Evolutionary conservation across 805 yeast species (phyloP), one percentile per base, ranked within the genome.

Genomic region (Zygoascus biomembranicola): DNA sequence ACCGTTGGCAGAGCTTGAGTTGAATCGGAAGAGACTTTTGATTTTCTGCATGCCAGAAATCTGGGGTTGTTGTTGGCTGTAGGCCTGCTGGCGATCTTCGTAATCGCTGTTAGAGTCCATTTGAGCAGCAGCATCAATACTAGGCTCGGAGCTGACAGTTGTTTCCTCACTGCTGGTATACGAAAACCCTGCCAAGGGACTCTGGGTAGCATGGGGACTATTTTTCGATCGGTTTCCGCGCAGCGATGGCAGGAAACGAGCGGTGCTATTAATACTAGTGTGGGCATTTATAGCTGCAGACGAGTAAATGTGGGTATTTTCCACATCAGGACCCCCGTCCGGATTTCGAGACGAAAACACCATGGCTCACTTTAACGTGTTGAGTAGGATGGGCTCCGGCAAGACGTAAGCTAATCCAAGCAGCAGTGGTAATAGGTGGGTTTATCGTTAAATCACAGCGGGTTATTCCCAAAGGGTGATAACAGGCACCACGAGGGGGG

Each of bases 21-120:
- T 61, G 58, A 67, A 66, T 53, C 62, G 60, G 55, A 67, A 67
- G 52, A 67, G 58, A 52, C 55, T 63, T 50, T 63, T 63, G 43
- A 67, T 59, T 48, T 63, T 59, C 57, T 59, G 66, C n/a, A 69
- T 23, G 69, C 48, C 65, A 58, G 43, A 52, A 23, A 32, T 42
- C 28, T 42, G 44, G 26, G 44, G 20, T 9, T 42, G 44, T 42
- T 42, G 44, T 42, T 42, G 44, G 19, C 20, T 47, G 20, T n/a
- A 13, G 13, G 43, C 23, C 2, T 16, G 49, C 6, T 23, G 14
- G 16, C 16, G 11, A 5, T n/a, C 32, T 50, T 31, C 23, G 13
- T 39, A 18, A 50, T 16, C 28, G 13, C 23, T 19, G 18, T n/a
- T 39, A 5, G 18, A n/a, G 23, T 41, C 49, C 32, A 42, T 26